These are phyloP conservation scores for Viola pubescens DNA, from an alignment of 441 rosid species.

Conservation along the genomic window DNA sequence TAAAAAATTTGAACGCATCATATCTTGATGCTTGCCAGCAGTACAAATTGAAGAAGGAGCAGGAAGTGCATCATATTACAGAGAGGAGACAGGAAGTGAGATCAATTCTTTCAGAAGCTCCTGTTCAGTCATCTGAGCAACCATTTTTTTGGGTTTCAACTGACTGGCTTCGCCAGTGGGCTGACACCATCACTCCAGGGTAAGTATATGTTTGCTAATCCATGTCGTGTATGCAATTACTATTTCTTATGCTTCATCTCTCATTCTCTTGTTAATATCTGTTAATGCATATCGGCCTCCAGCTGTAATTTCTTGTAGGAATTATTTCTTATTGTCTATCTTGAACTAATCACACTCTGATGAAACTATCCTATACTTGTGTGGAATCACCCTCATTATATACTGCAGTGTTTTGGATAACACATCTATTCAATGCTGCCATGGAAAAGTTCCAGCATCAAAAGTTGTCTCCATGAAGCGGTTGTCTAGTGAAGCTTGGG, in stretches of 20 bases:
- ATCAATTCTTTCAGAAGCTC: slow-evolving; percentile 73
- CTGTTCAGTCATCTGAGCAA: slow-evolving; percentile 60
- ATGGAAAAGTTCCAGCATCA: slow-evolving; percentile 72
- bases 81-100: slow-evolving; percentile 84
- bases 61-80: slow-evolving; percentile 41
- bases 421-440: slow-evolving; percentile 64
- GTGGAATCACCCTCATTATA: neutral
- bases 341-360: neutral
- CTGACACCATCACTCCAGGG: slow-evolving; percentile 64
- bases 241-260: neutral
- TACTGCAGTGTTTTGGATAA: slow-evolving; percentile 65
- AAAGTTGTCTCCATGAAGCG: slow-evolving; percentile 76
- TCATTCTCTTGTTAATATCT: neutral
- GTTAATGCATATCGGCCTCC: neutral
- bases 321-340: neutral
- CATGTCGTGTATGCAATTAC: slow-evolving; percentile 3
- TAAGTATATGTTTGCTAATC: slow-evolving; percentile 33
- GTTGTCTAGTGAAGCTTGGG: slow-evolving; percentile 71
- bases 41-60: slow-evolving; percentile 55
- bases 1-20: slow-evolving; percentile 49
- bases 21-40: slow-evolving; percentile 53
- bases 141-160: slow-evolving; percentile 70
- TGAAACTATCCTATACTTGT: too few species aligned
- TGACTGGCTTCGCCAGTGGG: slow-evolving; percentile 97
- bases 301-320: neutral